Evolutionary conservation across 2,329 filamentous ascomycete species (phyloP), one percentile per base, ranked within the genome.

Genomic region (Zymoseptoria brevis): DNA sequence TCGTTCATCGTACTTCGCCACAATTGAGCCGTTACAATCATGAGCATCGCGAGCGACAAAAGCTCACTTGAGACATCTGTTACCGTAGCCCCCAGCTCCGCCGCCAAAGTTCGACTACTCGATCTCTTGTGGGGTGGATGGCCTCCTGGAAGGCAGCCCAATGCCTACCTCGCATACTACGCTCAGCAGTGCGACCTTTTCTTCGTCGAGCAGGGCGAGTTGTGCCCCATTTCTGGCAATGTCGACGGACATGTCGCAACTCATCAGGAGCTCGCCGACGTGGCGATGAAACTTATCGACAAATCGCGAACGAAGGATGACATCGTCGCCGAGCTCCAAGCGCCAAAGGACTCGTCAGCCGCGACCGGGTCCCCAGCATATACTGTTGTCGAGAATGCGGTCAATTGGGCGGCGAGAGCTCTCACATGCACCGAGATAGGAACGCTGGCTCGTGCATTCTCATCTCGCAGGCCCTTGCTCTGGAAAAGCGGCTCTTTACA

Each of bases 171-270:
- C 26, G 57, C 55, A 8, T 59, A 59, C 53, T 59, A 56, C 19
- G 48, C 53, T 24, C 57, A 59, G 9, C 57, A 59, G 45, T 59
- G 57, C 49, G 57, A 59, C 22, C 41, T 53, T 19, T 56, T 59
- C 53, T 59, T 54, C 19, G 49, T 59, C n/a, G 57, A 55, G 29
- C 57, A 56, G 35, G 35, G 49, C 13, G 49, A 45, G 3, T 19
- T 19, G 19, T 21, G 50, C 19, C 50, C 45, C 4, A 51, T 51
- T 22, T 51, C 19, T 21, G 50, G 50, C 3, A 21, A 50, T 8
- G 24, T n/a, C 30, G 24, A 16, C 16, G 16, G n/a, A n/a, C 24
- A 35, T 4, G 19, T 59, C 19, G 29, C 50, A 21, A 59, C 57
- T 1, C 57, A 59, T 22, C 45, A 53, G 50, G 57, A 59, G 19